Percentiles rank a stretch among this genome's conserved stretches.
Conservation (phyloP, 441 rosid species). For the Aquilaria agallochum region DNA sequence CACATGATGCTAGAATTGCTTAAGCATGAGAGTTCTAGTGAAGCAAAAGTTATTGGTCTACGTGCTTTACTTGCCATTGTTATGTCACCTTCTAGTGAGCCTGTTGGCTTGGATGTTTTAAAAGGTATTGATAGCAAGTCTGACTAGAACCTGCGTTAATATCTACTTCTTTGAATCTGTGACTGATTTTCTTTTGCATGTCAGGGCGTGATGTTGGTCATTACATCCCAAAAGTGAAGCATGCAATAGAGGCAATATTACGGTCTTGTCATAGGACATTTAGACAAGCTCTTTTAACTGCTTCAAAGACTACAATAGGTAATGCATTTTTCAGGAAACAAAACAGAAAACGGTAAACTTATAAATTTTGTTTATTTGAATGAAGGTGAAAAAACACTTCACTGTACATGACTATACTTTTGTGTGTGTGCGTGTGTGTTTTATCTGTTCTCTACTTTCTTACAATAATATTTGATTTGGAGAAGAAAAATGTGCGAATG, state of each 20-base stretch:
- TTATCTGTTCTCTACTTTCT: too few relatives aligned
- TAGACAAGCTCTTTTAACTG: constrained; percentile 85
- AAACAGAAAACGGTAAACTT: not conserved
- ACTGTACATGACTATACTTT: not conserved
- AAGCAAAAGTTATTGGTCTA: constrained; percentile 94
- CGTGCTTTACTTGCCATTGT: constrained; percentile 93
- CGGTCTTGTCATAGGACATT: constrained; percentile 82
- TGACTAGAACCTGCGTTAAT: constrained; percentile 11
- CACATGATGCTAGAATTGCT: constrained; percentile 92
- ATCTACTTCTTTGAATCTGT: constrained; percentile 4
- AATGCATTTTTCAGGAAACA: constrained; percentile 12
- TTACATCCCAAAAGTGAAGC: constrained; percentile 94
- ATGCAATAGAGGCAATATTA: constrained; percentile 88
- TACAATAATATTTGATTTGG: too few relatives aligned
- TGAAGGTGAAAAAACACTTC: not conserved
- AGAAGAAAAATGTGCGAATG: too few relatives aligned
- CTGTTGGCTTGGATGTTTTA: constrained; percentile 81
- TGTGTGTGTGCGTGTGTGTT: too few relatives aligned
- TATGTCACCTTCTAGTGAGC: constrained; percentile 84
- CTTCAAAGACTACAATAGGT: constrained; percentile 83
- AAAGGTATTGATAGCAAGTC: constrained; percentile 46
- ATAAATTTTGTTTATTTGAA: constrained; percentile 11
- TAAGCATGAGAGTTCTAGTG: constrained; percentile 91
- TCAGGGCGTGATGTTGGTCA: constrained; percentile 84
- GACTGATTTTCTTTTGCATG: constrained; percentile 16